These are phyloP conservation scores for Silene coronaria DNA, from an alignment of 179 eudicot genomes.

Conservation along the genomic window DNA sequence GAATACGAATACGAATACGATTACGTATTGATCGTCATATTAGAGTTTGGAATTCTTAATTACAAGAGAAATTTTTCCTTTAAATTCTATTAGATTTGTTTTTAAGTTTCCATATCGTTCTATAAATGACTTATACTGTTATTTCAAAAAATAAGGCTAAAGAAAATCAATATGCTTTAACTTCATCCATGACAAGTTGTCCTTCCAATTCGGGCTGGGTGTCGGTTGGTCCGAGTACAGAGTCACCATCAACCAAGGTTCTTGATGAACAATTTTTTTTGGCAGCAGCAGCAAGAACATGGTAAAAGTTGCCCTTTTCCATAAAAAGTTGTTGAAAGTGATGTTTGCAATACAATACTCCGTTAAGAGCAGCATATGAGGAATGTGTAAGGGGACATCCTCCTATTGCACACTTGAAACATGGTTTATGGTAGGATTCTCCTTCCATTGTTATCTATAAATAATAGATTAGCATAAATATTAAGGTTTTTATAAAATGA, in stretches of 20 bases:
- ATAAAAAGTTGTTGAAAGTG: slow-evolving; percentile 83
- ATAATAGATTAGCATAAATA: slow-evolving; percentile 24
- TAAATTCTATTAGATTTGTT: too few species aligned
- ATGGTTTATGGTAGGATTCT: slow-evolving; percentile 75
- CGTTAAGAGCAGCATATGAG: slow-evolving; percentile 80
- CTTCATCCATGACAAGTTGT: neutral
- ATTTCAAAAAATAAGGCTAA: too few species aligned
- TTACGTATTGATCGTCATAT: too few species aligned
- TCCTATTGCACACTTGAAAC: slow-evolving; percentile 87
- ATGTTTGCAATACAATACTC: slow-evolving; percentile 76
- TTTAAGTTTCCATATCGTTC: too few species aligned
- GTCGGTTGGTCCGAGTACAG: neutral
- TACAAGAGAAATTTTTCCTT: too few species aligned
- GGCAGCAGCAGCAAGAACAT: slow-evolving; percentile 69
- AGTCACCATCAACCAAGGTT: neutral
- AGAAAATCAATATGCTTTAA: too few species aligned
- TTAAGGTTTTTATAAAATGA: neutral
- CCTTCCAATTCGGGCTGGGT: neutral
- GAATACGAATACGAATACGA: too few species aligned
- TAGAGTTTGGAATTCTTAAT: too few species aligned
- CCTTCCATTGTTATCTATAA: slow-evolving; percentile 64
- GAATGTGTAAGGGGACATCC: slow-evolving; percentile 86
- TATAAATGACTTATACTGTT: too few species aligned
- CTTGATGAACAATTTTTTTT: slow-evolving; percentile 19
- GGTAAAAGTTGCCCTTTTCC: slow-evolving; percentile 83